phyloP scores from a whole-genome alignment of 2,329 filamentous ascomycete genomes.

The Penicillium psychrosexuale region DNA sequence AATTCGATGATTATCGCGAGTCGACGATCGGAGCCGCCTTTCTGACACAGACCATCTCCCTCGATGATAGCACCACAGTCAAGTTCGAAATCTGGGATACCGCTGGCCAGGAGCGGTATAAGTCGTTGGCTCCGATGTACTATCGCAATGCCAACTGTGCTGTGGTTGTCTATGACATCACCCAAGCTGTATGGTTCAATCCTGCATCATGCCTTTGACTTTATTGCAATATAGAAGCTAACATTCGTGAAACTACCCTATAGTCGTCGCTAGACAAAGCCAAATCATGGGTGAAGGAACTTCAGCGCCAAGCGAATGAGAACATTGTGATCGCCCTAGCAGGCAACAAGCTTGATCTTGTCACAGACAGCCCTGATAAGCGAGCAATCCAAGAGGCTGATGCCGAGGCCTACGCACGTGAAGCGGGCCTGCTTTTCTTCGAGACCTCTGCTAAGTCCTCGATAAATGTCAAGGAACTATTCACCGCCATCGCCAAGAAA shows the following conservation, averaged over 20 bases:
- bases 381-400: constrained; percentile 84
- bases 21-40: constrained; percentile 98
- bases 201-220: background rate
- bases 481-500: constrained; percentile 97
- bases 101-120: constrained; percentile 96
- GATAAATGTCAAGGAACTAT: constrained; percentile 92
- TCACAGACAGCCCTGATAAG: constrained; percentile 92
- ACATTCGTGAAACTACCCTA: constrained; percentile 13
- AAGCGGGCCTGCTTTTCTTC: constrained; percentile 94
- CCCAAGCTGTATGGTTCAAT: constrained; percentile 75
- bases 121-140: constrained; percentile 98
- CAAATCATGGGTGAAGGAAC: constrained; percentile 98
- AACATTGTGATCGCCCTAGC: constrained; percentile 99
- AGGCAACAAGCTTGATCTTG: constrained; percentile 96
- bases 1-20: constrained; percentile 98
- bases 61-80: constrained; percentile 96
- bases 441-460: constrained; percentile 97
- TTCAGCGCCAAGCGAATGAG: constrained; percentile 97
- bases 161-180: constrained; percentile 98
- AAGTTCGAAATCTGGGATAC: constrained; percentile 99
- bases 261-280: constrained; percentile 97
- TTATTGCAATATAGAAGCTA: constrained; percentile 10
- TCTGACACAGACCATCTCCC: constrained; percentile 96
- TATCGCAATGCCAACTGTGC: constrained; percentile 99
- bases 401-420: constrained; percentile 89